These are phyloP conservation scores for Coemansia sp. DNA, from an alignment of 192 early-diverging fungal genomes.

Conservation along the genomic window DNA sequence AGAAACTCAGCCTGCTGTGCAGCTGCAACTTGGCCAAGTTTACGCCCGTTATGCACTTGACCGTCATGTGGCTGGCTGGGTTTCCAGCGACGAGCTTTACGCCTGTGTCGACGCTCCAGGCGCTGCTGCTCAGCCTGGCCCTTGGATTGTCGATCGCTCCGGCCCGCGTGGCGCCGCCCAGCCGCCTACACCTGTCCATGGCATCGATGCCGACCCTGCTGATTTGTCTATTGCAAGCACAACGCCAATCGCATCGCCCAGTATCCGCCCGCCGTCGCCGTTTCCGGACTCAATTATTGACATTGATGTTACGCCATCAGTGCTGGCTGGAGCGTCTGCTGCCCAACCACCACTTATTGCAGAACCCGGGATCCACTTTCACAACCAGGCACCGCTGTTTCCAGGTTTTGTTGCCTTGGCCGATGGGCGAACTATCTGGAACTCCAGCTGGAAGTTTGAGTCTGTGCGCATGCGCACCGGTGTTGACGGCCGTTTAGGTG, in stretches of 20 bases:
- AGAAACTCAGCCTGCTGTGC: constrained; percentile 9
- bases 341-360: background rate
- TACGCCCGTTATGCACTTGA: constrained; percentile 39
- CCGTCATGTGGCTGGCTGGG: constrained; percentile 28
- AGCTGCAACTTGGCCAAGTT: constrained; percentile 18
- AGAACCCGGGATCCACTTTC: constrained; percentile 11
- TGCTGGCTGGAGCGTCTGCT: constrained; percentile 6
- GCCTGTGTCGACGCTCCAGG: constrained; percentile 24
- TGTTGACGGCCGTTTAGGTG: constrained; percentile 38
- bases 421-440: constrained; percentile 45
- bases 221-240: constrained; percentile 7
- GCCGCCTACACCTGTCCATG: background rate
- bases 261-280: constrained; percentile 20
- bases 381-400: constrained; percentile 29
- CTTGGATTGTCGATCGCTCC: constrained; percentile 35
- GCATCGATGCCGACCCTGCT: constrained; percentile 5
- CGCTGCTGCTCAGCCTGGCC: constrained; percentile 5
- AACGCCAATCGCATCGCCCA: background rate
- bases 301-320: background rate
- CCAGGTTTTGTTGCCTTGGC: constrained; percentile 30
- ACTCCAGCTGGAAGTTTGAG: constrained; percentile 46
- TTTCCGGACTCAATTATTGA: constrained; percentile 22
- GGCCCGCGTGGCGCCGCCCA: constrained; percentile 30
- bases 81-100: constrained; percentile 20
- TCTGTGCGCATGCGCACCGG: constrained; percentile 36